Base-by-base conservation (phyloP, 345 rosid genomes). In the Arabidopsis thaliana region DNA sequence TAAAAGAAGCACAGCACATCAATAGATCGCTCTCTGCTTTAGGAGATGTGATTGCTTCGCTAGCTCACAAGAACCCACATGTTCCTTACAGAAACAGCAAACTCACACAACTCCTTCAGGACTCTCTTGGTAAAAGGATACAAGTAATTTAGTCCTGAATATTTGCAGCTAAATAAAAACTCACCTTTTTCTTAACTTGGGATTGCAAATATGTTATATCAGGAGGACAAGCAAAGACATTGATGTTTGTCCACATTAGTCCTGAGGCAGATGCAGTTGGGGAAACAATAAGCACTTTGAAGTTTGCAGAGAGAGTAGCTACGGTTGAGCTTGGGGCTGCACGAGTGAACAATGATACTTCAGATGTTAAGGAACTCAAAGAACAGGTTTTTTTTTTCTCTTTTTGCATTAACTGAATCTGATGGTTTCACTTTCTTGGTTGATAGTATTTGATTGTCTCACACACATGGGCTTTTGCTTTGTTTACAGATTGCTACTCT, bases 191-290 rank as follows among this genome's bases (percentile, higher is more conserved):
- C 56, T 61, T 42, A 65, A 71, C 53, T 32, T 67, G 59, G 46
- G 45, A 75, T 59, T 58, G 56, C 45, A 67, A 38, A 53, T 51
- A 46, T 71, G 75, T 45, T 71, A 75, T 60, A 78, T 75, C 84
- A 94, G 98, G 98, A 73, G 97, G 98, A 51, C 98, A 91, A 78
- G 98, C 98, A 62, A 94, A 94, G 83, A 91, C 98, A 52, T 82
- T 94, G 59, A 94, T 94, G 98, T 94, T 94, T 85, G 96, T 94
- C 57, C 98, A 94, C 83, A 84, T 94, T 64, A 88, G 97, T 83
- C 97, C 98, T 37, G 98, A 91, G 65, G 82, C 85, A 60, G 92
- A 94, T 65, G 96, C 98, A 69, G 30, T 82, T 36, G 89, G 96
- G 22, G 98, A 94, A 81, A 91, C 98, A 58, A 85, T 94, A 69